Base-by-base conservation (phyloP, 2,329 filamentous ascomycete species). In the Cryphonectria naterciae region DNA sequence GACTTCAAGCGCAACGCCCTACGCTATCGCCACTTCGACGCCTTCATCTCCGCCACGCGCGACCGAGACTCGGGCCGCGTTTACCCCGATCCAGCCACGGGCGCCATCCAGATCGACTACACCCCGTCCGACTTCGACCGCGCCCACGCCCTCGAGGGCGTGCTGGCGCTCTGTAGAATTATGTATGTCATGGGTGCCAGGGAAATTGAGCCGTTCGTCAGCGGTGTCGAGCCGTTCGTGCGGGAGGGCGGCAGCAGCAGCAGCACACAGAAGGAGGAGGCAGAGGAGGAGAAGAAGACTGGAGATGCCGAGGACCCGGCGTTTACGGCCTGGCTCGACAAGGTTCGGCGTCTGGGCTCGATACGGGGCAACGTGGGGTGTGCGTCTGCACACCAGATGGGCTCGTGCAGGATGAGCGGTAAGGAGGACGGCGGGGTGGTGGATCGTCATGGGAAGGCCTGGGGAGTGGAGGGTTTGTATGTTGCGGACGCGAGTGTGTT, bases 331-430 rank as follows among this genome's bases (percentile, higher is more conserved):
- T 94, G 92, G 92, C 80, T 93, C 2, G 77, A 78, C 7, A 78
- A 82, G 67, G 72, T 91, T 17, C 80, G 85, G 69, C 77, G 77
- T 49, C 81, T 88, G 28, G 84, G 86, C 54, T 86, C 85, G 65
- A 82, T 80, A 70, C 83, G 84, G 25, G 87, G 88, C 0, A 81
- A 85, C 41, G 83, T 84, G 32, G 78, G 82, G n/a, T 93, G 89
- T 76, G 81, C 85, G 41, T 92, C 89, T n/a, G 93, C 92, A 25
- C 93, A 95, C 80, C 93, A 95, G 82, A 95, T 95, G 92, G 91
- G 92, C 32, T 89, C 89, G 13, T 93, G 91, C 76, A 84, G 91
- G 2, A 95, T 95, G 93, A 89, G 88, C 71, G 83, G 83, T 60
- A 80, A 79, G 73, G 79, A 80, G 68, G 79, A 81, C 41, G 81